Percentiles rank a stretch among this genome's conserved stretches.
Conservation (phyloP, 371 early-diverging fungal species). For the Umbelopsis sp. region DNA sequence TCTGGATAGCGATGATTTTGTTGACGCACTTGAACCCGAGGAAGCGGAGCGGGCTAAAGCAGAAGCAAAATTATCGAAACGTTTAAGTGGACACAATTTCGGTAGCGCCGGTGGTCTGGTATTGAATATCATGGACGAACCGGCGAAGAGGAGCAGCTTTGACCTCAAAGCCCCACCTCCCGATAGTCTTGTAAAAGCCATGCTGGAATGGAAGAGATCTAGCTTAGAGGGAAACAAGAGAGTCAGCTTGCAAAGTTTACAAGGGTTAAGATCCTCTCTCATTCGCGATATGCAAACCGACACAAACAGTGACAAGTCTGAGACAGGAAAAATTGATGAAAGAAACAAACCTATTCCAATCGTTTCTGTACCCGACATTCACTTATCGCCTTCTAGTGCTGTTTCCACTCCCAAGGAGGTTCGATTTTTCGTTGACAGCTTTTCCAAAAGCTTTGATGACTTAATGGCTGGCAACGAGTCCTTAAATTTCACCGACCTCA, state of each 20-base stretch:
- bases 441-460: constrained; percentile 4
- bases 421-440: constrained; percentile 1
- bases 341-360: background rate
- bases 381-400: constrained; percentile 5
- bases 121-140: constrained; percentile 31
- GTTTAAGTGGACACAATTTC: constrained; percentile 52
- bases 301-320: background rate
- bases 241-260: constrained; percentile 9
- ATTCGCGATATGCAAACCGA: constrained; percentile 13
- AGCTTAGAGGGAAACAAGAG: constrained; percentile 9
- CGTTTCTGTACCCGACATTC: background rate
- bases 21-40: constrained; percentile 45
- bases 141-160: constrained; percentile 20
- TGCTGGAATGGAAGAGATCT: constrained; percentile 14
- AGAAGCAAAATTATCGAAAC: constrained; percentile 40
- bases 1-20: constrained; percentile 43
- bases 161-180: constrained; percentile 23
- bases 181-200: constrained; percentile 9
- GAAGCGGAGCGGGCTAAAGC: constrained; percentile 41
- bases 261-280: constrained; percentile 5
- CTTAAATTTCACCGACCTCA: constrained; percentile 27
- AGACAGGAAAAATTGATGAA: background rate
- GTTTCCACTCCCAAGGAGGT: background rate
- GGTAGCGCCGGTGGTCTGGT: constrained; percentile 55
- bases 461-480: background rate